Percentiles rank a stretch among this genome's conserved stretches.
phyloP scores from a whole-genome alignment of 345 rosid genomes.

The Lenwebbia sp. region DNA sequence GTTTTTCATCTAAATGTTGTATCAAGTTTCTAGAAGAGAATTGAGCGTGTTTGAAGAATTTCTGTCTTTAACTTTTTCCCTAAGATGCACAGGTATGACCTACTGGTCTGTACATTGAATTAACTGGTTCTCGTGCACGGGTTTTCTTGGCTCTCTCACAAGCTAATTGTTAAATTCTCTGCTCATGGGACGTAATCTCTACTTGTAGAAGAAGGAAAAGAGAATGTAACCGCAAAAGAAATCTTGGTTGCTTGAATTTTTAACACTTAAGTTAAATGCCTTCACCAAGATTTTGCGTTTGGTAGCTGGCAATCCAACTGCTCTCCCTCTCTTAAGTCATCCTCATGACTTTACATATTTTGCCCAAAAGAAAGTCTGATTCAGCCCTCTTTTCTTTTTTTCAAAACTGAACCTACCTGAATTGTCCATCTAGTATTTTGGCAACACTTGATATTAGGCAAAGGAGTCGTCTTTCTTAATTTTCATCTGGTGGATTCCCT shows the following conservation, averaged over 20 bases:
- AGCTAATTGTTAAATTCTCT: background rate
- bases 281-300: slow-evolving; percentile 13
- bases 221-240: background rate
- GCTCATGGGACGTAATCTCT: background rate
- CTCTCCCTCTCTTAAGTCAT: slow-evolving; percentile 34
- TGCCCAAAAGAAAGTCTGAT: slow-evolving; percentile 4
- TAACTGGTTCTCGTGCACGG: background rate
- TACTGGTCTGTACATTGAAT: background rate
- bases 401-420: slow-evolving; percentile 11
- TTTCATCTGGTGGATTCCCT: background rate
- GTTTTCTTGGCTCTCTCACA: background rate
- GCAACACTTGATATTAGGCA: background rate
- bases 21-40: background rate
- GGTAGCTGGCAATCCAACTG: slow-evolving; percentile 65
- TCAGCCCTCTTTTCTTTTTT: background rate
- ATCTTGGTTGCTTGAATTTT: background rate
- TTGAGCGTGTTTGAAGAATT: background rate
- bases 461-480: background rate
- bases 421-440: background rate
- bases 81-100: background rate
- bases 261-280: background rate
- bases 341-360: background rate
- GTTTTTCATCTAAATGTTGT: background rate
- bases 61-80: background rate
- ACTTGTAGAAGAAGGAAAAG: background rate